Evolutionary conservation across 805 yeast species (phyloP), one percentile per base, ranked within the genome.

Genomic region (Yarrowia keelungensis): DNA sequence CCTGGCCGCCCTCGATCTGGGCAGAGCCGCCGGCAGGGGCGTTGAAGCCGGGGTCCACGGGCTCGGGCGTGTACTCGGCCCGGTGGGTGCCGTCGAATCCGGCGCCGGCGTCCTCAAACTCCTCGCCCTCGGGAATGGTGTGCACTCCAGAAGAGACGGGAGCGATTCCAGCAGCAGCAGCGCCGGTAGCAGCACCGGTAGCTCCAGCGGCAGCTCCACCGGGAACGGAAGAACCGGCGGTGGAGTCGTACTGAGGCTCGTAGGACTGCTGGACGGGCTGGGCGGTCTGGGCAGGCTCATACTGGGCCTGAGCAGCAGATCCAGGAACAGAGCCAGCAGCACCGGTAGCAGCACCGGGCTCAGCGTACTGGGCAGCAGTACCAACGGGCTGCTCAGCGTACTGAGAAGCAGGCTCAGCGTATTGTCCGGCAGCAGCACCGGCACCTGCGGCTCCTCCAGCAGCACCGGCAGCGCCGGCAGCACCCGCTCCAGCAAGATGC

Each of bases 201-300:
- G 36, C 32, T 26, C 32, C 32, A 26, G 7, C 67, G 38, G n/a
- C 50, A 11, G 36, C 32, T 26, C 32, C 32, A 26, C 32, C 67
- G 38, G 69, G 56, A 7, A 69, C 70, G 15, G 71, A 16, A 3
- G 69, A 68, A 45, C 71, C 62, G 7, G 58, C 65, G 15, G 68
- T 58, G 36, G 54, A 39, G 22, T 50, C 56, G 35, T 47, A 26
- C 51, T 47, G 51, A 5, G 54, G 54, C 19, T 49, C 54, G 22
- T 51, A 51, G 8, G 54, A 49, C 54, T 49, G 54, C 39, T 49
- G 54, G 5, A 39, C 9, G 22, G 54, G 54, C 54, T 49, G 39
- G n/a, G 35, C 51, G 14, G 51, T 35, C 43, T 41, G 43, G 12
- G 43, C 15, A n/a, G 43, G 43, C 43, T 41, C 43, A 5, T 26